Conservation (phyloP, 73 alveolate species). For the Paramecium primaurelia region DNA sequence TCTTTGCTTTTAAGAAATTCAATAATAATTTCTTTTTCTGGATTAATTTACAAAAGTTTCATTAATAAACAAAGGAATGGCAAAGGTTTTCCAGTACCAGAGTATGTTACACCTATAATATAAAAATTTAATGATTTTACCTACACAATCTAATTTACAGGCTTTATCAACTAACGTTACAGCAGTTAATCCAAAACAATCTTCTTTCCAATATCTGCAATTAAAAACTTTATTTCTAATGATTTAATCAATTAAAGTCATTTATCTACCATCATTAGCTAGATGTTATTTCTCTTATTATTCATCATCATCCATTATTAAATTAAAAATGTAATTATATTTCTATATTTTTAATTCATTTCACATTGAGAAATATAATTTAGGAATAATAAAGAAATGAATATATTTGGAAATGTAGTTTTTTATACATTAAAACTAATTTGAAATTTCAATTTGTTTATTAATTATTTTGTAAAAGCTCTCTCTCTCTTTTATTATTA, state of each 20-base stretch:
- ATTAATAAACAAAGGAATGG: slow-evolving; percentile 81
- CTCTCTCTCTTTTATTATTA: neutral
- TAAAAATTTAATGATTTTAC: slow-evolving; percentile 33
- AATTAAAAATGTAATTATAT: neutral
- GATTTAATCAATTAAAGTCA: slow-evolving; percentile 76
- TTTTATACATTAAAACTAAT: neutral
- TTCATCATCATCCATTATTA: neutral
- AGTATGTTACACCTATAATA: slow-evolving; percentile 79
- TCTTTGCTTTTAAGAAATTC: slow-evolving; percentile 80
- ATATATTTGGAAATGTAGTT: neutral
- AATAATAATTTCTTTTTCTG: slow-evolving; percentile 77
- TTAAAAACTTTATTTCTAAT: slow-evolving; percentile 76
- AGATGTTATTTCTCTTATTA: neutral
- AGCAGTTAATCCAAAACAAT: slow-evolving; percentile 89
- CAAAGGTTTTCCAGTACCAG: slow-evolving; percentile 82
- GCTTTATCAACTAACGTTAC: slow-evolving; percentile 88
- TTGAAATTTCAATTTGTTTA: neutral
- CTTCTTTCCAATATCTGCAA: slow-evolving; percentile 84
- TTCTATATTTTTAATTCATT: neutral
- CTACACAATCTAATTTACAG: slow-evolving; percentile 67
- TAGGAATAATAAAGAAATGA: neutral
- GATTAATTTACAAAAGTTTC: slow-evolving; percentile 84
- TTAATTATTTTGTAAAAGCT: neutral
- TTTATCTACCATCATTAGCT: slow-evolving; percentile 33
- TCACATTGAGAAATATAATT: too few relatives aligned